These are phyloP conservation scores for Aspergillus luchuensis DNA, from an alignment of 2,329 filamentous ascomycete genomes.

Conservation along the genomic window DNA sequence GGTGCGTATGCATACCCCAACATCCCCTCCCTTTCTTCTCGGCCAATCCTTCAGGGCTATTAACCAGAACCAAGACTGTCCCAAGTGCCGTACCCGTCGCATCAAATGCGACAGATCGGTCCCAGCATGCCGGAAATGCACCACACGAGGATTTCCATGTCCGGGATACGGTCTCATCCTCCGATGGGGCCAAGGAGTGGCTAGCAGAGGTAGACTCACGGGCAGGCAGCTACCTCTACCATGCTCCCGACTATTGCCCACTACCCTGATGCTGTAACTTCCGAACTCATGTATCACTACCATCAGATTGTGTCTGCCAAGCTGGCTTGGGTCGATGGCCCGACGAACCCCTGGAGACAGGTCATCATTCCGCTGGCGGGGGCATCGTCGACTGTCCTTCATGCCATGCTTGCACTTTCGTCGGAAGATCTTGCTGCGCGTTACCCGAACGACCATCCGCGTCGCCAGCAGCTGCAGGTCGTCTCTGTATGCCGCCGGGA, in stretches of 20 bases:
- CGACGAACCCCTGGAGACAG: constrained; percentile 28
- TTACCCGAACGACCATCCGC: constrained; percentile 14
- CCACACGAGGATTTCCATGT: constrained; percentile 27
- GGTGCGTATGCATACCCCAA: too few relatives aligned
- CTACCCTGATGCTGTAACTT: not conserved
- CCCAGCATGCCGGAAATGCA: constrained; percentile 28
- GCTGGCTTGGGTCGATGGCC: constrained; percentile 31
- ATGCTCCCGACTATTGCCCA: too few relatives aligned
- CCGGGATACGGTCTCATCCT: constrained; percentile 29
- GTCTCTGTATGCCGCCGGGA: constrained; percentile 16
- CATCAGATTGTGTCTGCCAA: constrained; percentile 24
- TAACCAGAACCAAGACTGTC: constrained; percentile 17
- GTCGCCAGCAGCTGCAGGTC: constrained; percentile 8
- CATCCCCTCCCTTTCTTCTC: too few relatives aligned
- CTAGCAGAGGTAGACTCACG: constrained; percentile 29
- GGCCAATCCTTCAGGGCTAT: too few relatives aligned
- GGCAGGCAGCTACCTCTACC: constrained; percentile 22
- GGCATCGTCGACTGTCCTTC: constrained; percentile 24
- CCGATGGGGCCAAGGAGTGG: constrained; percentile 30
- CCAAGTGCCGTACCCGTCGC: constrained; percentile 26
- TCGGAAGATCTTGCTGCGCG: constrained; percentile 26
- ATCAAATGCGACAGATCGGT: constrained; percentile 30
- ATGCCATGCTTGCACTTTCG: constrained; percentile 28
- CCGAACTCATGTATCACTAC: constrained; percentile 29
- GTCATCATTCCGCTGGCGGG: constrained; percentile 29